These are phyloP conservation scores for Apiospora phragmitis DNA, from an alignment of 2,329 filamentous ascomycete species.

Conservation along the genomic window DNA sequence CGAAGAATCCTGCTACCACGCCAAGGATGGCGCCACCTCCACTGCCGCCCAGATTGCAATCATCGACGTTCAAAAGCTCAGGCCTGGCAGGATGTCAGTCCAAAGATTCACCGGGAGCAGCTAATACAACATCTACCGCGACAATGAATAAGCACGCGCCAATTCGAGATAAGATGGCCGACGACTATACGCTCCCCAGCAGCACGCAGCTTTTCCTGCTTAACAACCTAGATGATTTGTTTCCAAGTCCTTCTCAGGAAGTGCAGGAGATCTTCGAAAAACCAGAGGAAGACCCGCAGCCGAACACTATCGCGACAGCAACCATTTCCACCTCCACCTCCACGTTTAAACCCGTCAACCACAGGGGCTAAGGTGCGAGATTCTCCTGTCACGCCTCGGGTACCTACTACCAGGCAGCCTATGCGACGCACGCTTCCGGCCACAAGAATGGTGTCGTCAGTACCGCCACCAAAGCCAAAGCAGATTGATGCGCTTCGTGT, in stretches of 20 bases:
- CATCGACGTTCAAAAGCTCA: conserved; percentile 13
- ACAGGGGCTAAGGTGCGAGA: not conserved
- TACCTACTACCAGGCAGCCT: not conserved
- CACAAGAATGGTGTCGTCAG: not conserved
- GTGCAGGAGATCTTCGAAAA: conserved; percentile 51
- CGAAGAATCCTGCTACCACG: not conserved
- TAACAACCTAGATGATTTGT: conserved; percentile 51
- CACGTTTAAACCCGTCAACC: not conserved
- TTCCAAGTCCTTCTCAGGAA: conserved; percentile 58
- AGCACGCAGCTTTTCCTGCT: conserved; percentile 56
- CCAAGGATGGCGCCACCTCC: conserved; percentile 26
- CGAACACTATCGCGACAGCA: conserved; percentile 17
- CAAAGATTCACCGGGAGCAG: conserved; percentile 22
- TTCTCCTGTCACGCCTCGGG: not conserved
- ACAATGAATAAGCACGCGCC: not conserved
- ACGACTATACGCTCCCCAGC: conserved; percentile 25
- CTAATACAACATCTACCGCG: not conserved
- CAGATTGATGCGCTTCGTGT: not conserved
- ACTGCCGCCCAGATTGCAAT: conserved; percentile 27
- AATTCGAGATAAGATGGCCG: not conserved
- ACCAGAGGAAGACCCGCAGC: conserved; percentile 22
- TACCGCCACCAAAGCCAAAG: not conserved
- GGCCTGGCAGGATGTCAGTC: conserved; percentile 16
- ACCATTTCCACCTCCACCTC: not conserved
- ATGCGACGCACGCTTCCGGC: not conserved